Conservation (phyloP, 2,329 filamentous ascomycete genomes). For the Trematosphaeria pertusa region DNA sequence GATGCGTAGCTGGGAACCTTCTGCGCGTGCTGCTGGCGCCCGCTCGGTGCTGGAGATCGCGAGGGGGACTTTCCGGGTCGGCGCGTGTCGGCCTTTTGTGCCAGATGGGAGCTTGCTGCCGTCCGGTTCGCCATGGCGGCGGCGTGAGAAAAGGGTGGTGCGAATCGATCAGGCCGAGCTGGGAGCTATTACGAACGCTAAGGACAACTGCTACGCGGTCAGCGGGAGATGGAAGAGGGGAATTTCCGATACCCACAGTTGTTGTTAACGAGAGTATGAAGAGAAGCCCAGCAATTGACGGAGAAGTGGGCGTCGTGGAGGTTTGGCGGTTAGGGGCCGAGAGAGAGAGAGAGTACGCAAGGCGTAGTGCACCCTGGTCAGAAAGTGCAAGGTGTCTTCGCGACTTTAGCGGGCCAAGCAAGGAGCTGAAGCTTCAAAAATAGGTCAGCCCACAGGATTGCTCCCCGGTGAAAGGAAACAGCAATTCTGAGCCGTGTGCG, state of each 20-base stretch:
- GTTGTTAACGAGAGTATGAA: conserved; percentile 47
- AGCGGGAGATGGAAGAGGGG: background rate
- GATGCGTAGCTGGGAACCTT: conserved; percentile 69
- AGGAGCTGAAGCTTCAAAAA: conserved; percentile 24
- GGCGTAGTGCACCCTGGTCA: conserved; percentile 34
- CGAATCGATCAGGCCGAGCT: conserved; percentile 27
- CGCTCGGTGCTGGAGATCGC: conserved; percentile 33
- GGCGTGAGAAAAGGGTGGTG: conserved; percentile 24
- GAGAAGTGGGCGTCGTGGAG: conserved; percentile 23
- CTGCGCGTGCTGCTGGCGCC: conserved; percentile 31
- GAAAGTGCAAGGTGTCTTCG: conserved; percentile 40
- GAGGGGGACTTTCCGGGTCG: conserved; percentile 45
- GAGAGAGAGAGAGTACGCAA: conserved; percentile 10
- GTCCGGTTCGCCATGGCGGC: conserved; percentile 47
- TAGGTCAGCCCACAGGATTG: conserved; percentile 18
- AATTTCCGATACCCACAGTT: conserved; percentile 10
- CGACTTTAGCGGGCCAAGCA: conserved; percentile 21
- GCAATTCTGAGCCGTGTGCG: too few relatives aligned
- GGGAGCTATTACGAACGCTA: conserved; percentile 19
- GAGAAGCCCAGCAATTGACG: conserved; percentile 29
- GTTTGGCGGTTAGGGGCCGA: conserved; percentile 21
- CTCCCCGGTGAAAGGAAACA: background rate
- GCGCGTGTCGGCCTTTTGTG: conserved; percentile 40
- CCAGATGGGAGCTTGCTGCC: conserved; percentile 36
- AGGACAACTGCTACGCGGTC: background rate